Base-by-base conservation (phyloP, 1,139 yeast species). In the Geotrichum bryndzae region DNA sequence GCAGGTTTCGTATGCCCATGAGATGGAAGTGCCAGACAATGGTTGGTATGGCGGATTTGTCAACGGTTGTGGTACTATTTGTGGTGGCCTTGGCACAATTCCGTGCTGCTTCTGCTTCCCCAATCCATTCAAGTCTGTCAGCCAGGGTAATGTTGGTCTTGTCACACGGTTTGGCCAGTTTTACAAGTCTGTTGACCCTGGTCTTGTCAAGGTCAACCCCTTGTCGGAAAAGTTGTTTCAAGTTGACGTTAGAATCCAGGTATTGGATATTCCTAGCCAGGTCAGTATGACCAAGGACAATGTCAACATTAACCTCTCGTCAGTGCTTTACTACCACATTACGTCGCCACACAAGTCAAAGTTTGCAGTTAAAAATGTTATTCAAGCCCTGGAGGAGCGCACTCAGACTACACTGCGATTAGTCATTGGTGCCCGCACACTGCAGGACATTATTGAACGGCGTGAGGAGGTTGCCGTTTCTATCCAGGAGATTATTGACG, bases 351-450 rank as follows among this genome's bases (percentile, higher is more conserved):
- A 85, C 72, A 83, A 82, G 77, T 88, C 91, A 10, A 77, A 81
- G 60, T 86, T 82, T 68, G 83, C 86, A 33, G 84, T 87, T 65
- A 72, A 79, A 51, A 75, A 84, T 69, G 83, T 86, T 64, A 79
- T 80, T 66, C 76, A 74, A 51, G 88, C 91, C n/a, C 80, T 87
- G 63, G 75, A 79, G 63, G 91, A 86, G 72, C 80, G 91, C 72
- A 86, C 91, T 3, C 90, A 86, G 73, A 87, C 90, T 54, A 87
- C 92, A 2, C 77, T 87, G 68, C 80, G 92, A 72, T 90, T 86
- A 68, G 91, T 87, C 13, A 82, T 86, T 64, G 92, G 92, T 67
- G 80, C 87, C 51, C 77, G 90, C 61, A 78, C 79, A 23, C 77
- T 87, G 68, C 92, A 87, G 74, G 91, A 87, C 69, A 88, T 86